phyloP scores from a whole-genome alignment of 1,284 basidiomycete genomes.

The Cronartium quercuum region DNA sequence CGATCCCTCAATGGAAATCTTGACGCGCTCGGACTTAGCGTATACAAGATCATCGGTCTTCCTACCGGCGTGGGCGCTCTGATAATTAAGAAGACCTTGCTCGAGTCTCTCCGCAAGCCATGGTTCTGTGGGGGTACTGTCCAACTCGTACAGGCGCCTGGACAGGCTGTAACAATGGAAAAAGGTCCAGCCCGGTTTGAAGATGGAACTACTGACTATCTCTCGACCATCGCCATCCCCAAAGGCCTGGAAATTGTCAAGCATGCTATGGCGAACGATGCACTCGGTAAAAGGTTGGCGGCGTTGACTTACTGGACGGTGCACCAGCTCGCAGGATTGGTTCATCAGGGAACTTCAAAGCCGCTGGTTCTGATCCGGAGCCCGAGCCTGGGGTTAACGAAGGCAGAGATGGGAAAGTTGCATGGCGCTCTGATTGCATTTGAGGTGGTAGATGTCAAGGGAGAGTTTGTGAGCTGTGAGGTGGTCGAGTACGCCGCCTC shows the following conservation, averaged over 20 bases:
- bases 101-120: constrained; percentile 55
- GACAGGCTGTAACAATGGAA: constrained; percentile 60
- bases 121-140: constrained; percentile 81
- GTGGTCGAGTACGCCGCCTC: constrained; percentile 34
- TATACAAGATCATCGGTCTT: constrained; percentile 84
- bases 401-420: constrained; percentile 18
- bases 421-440: constrained; percentile 26
- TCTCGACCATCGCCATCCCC: constrained; percentile 22
- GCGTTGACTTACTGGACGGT: constrained; percentile 26
- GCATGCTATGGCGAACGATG: neutral
- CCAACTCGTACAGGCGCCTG: constrained; percentile 70
- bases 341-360: constrained; percentile 4
- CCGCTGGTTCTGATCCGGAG: constrained; percentile 18
- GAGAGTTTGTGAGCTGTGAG: constrained; percentile 25
- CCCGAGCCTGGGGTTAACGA: constrained; percentile 10
- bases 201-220: constrained; percentile 26
- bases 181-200: constrained; percentile 43
- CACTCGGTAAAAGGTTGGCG: constrained; percentile 9
- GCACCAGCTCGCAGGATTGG: constrained; percentile 10
- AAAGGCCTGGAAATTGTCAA: constrained; percentile 3
- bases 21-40: constrained; percentile 72
- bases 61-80: constrained; percentile 77
- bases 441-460: constrained; percentile 10
- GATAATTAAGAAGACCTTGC: constrained; percentile 61
- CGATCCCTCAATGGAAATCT: constrained; percentile 56